A percentile compares a stretch with the other conserved stretches of the same genome.
These are phyloP conservation scores for Aspergillus hiratsukae DNA, from an alignment of 2,329 filamentous ascomycete species.

Conservation along the genomic window DNA sequence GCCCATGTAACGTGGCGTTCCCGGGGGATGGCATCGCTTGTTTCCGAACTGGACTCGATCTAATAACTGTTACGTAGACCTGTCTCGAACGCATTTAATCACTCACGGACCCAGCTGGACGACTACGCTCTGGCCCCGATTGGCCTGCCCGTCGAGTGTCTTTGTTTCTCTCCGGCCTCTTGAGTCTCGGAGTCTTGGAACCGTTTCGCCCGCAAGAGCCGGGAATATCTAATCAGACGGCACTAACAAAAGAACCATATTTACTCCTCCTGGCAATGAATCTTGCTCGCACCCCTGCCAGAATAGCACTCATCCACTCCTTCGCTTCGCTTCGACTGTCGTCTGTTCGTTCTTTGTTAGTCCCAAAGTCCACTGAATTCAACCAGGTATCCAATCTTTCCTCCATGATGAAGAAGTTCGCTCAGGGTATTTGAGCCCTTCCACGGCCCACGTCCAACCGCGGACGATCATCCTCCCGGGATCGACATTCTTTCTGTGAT, in stretches of 20 bases:
- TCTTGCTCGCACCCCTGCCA: background rate
- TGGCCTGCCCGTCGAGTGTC: background rate
- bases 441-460: background rate
- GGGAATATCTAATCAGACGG: background rate
- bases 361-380: background rate
- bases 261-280: background rate
- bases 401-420: background rate
- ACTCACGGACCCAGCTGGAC: background rate
- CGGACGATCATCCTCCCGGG: background rate
- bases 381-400: background rate
- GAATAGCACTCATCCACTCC: background rate
- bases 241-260: background rate
- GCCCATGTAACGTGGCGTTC: background rate
- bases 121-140: background rate
- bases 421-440: background rate
- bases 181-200: too few relatives aligned
- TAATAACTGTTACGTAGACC: background rate
- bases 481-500: background rate
- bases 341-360: background rate
- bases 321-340: background rate
- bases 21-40: background rate
- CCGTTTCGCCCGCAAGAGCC: background rate
- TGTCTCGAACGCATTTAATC: background rate
- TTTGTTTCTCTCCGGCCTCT: background rate
- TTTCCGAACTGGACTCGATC: background rate